Evolutionary conservation across 768 basidiomycete genomes (phyloP), one percentile per base, ranked within the genome.

Genomic region (Gloeopeniophorella convolvens): DNA sequence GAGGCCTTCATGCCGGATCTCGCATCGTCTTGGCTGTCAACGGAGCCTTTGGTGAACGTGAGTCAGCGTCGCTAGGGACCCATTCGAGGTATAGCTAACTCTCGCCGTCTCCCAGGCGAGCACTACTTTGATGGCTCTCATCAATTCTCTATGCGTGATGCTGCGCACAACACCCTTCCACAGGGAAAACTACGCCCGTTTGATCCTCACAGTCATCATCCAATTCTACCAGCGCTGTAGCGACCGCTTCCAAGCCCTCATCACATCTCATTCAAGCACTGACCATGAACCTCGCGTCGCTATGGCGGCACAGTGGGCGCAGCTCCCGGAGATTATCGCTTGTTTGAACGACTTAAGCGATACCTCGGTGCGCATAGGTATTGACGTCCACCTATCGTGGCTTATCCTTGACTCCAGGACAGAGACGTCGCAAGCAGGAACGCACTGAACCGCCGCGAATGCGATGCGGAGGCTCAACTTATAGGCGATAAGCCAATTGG

Each of bases 181-280:
- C 62, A 78, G 85, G 53, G 95, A 98, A 66, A 93, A 85, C 63
- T 96, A 97, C 64, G 84, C 90, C 15, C 80, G 91, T n/a, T 72
- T 98, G 26, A 94, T 98, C 50, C 78, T 98, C 27, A 84, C 87
- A 13, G 86, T 98, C 46, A 86, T 97, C 50, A 91, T 95, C 33
- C 93, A 96, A 65, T 96, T 95, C 63, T 96, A 97, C 60, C 91
- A 96, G 63, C 80, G 87, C 23, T 97, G 92, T 58, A 91, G 89
- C 58, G 85, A 92, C 60, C 77, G 83, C 32, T 96, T 90, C 64
- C 85, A 91, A 55, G 78, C 80, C 61, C 70, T 89, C 28, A 83
- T 86, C 11, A 72, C 79, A 21, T 59, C 66, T 18, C 60, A 63
- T 70, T 67, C 15, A 34, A 58, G 20, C 39, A 28, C 18, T 37